phyloP scores from a whole-genome alignment of 2,329 filamentous ascomycete species.

The Domatiomyces globalis region DNA sequence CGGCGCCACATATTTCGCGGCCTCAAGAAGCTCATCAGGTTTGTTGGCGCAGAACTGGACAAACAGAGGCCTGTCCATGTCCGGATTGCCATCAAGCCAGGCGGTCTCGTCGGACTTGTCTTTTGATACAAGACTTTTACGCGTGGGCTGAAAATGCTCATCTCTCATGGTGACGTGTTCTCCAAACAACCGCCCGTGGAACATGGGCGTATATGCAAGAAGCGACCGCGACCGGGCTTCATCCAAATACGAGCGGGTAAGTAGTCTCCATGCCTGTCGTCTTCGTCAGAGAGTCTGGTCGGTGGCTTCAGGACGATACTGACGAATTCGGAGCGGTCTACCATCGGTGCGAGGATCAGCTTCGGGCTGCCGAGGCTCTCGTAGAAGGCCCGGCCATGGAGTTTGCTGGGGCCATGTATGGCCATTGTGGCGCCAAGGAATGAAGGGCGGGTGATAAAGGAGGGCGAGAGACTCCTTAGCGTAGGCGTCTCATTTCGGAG shows the following conservation, averaged over 20 bases:
- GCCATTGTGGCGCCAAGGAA: background rate
- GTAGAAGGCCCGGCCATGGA: slow-evolving; percentile 81
- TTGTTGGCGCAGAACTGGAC: slow-evolving; percentile 73
- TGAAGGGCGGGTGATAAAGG: too few relatives aligned
- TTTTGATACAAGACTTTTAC: slow-evolving; percentile 25
- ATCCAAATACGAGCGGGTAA: slow-evolving; percentile 82
- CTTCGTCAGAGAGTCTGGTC: background rate
- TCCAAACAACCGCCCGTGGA: slow-evolving; percentile 78
- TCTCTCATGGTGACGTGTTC: slow-evolving; percentile 64
- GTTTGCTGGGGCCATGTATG: slow-evolving; percentile 34
- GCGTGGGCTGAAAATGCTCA: slow-evolving; percentile 62
- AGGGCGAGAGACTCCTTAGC: background rate
- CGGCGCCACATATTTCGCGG: slow-evolving; percentile 63
- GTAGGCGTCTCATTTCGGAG: background rate
- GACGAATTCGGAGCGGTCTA: slow-evolving; percentile 96
- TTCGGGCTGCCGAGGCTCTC: slow-evolving; percentile 87
- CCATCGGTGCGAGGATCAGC: slow-evolving; percentile 88
- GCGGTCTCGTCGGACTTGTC: slow-evolving; percentile 23
- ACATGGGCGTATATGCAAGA: slow-evolving; percentile 89
- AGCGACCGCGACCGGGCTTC: slow-evolving; percentile 49
- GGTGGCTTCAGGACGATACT: slow-evolving; percentile 22
- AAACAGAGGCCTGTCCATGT: slow-evolving; percentile 73
- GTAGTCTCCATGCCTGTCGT: slow-evolving; percentile 78
- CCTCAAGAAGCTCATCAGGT: slow-evolving; percentile 37
- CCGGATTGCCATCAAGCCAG: slow-evolving; percentile 76